Evolutionary conservation across 768 basidiomycete genomes (phyloP), one percentile per base, ranked within the genome.

Genomic region (Leccinum variicolor): DNA sequence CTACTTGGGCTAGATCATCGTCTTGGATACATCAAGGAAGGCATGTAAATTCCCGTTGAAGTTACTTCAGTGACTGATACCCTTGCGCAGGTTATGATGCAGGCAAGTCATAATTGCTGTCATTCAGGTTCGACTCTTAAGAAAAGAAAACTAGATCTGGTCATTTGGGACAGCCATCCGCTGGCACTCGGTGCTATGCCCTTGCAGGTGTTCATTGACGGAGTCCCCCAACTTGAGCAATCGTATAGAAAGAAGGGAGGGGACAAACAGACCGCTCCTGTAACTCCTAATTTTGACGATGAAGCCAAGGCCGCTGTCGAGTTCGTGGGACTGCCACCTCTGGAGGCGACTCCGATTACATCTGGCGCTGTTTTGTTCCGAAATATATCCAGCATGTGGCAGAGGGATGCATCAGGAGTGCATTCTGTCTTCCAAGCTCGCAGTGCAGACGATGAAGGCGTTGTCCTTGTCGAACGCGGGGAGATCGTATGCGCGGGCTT

Each of bases 181-280:
- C 78, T 95, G 25, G 66, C 81, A 0, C 76, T 94, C 4, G 92
- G 91, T 21, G 87, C 92, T 0, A 92, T 90, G 1, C 92, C 93
- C 0, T 71, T 75, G 4, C 91, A 94, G 64, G 90, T 92, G 0
- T 92, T 81, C 70, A 86, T 94, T 54, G 93, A 95, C 62, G 92
- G 92, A 11, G 87, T 94, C 55, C 69, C 84, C 0, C 93, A 94
- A 69, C 66, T 78, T 17, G 52, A 64, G 5, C 25, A 66, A 3
- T 74, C 84, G 0, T 58, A 69, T 1, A 52, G 74, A 2, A 53
- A 59, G 6, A 90, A 90, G 66, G 79, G 82, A 0, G 57, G 63
- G 0, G 63, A 68, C 1, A 76, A 81, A 50, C 89, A 91, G 62
- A 52, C 71, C 14, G 72, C 78, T 0, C 87, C 89, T 1, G 55